phyloP scores from a whole-genome alignment of 2,329 filamentous ascomycete species.

The Verruconis gallopava region DNA sequence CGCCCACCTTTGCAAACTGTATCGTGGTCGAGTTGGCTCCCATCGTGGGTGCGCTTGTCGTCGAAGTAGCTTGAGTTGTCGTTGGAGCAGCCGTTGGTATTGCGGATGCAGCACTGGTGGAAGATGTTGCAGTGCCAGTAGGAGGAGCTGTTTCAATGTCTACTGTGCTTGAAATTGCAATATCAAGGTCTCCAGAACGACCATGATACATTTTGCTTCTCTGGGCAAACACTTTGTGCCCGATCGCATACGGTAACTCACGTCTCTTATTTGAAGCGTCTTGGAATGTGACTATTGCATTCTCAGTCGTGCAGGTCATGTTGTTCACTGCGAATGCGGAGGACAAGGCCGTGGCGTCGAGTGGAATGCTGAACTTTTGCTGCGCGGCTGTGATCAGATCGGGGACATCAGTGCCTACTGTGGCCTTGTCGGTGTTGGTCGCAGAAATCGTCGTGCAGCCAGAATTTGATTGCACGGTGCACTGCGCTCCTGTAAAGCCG shows the following conservation, averaged over 20 bases:
- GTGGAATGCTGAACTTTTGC: slow-evolving; percentile 60
- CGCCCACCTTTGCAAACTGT: slow-evolving; percentile 33
- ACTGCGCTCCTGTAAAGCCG: slow-evolving; percentile 61
- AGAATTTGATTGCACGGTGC: slow-evolving; percentile 36
- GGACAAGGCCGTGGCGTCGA: slow-evolving; percentile 57
- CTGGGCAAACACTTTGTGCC: no score
- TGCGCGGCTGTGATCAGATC: slow-evolving; percentile 54
- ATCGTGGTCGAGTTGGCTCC: slow-evolving; percentile 21
- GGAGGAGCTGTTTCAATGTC: slow-evolving; percentile 20
- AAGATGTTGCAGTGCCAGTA: slow-evolving; percentile 11
- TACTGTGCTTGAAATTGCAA: slow-evolving; percentile 16
- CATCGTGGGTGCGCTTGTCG: background rate
- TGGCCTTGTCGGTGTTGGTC: slow-evolving; percentile 43
- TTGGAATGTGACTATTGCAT: slow-evolving; percentile 76
- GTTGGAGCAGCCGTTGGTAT: slow-evolving; percentile 12
- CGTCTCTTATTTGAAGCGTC: slow-evolving; percentile 19
- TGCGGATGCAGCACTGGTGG: slow-evolving; percentile 11
- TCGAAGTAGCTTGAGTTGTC: slow-evolving; percentile 11
- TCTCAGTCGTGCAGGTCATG: slow-evolving; percentile 72
- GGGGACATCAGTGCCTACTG: slow-evolving; percentile 67
- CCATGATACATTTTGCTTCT: background rate
- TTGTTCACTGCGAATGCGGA: slow-evolving; percentile 62
- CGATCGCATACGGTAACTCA: background rate
- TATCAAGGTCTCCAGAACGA: background rate
- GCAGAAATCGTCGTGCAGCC: slow-evolving; percentile 43